Base-by-base conservation (phyloP, 2,329 filamentous ascomycete genomes). In the Ophiostoma piceae region DNA sequence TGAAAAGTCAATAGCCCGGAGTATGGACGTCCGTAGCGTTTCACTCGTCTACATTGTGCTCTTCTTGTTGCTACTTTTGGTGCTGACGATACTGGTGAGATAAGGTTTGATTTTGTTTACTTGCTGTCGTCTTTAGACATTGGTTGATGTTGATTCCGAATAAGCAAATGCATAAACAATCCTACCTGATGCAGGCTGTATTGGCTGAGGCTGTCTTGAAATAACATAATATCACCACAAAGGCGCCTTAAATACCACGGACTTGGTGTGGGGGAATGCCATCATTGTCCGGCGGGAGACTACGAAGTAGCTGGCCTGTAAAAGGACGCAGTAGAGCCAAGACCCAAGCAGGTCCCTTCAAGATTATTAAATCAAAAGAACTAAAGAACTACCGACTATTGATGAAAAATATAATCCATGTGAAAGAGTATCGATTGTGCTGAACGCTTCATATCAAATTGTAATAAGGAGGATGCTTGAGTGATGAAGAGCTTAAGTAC, bases 241-340 rank as follows among this genome's bases (percentile, higher is more conserved):
- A 57, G 51, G 4, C 51, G 22, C 51, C 22, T 4, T 12, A 8
- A 29, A 57, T 5, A 62, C 12, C 7, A 32, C 57, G 57, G 57
- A 62, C 57, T 62, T 32, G 57, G 57, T 26, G 57, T 62, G 57
- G 57, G 57, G 57, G 26, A 32, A 62, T 32, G 57, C 57, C 26
- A 62, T 29, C 26, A 35, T 62, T 62, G 57, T 62, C 57, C 57
- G 57, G 57, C 14, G 26, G 26, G 12, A 60, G 54, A 54, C 47
- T 54, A 29, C 26, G 26, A 57, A 26, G 3, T 26, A 8, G 22
- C 8, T 57, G 35, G 35, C 35, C 43, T 47, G 43, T 57, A 3
- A 26, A 57, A 12, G 51, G 16, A 26, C n/a, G 11, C 26, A 8
- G n/a, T 57, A 26, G n/a, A 26, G 16, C 12, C 12, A 57, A 29